A percentile compares a stretch with the other conserved stretches of the same genome.
These are phyloP conservation scores for Periconia digitata DNA, from an alignment of 2,329 filamentous ascomycete genomes.

Conservation along the genomic window DNA sequence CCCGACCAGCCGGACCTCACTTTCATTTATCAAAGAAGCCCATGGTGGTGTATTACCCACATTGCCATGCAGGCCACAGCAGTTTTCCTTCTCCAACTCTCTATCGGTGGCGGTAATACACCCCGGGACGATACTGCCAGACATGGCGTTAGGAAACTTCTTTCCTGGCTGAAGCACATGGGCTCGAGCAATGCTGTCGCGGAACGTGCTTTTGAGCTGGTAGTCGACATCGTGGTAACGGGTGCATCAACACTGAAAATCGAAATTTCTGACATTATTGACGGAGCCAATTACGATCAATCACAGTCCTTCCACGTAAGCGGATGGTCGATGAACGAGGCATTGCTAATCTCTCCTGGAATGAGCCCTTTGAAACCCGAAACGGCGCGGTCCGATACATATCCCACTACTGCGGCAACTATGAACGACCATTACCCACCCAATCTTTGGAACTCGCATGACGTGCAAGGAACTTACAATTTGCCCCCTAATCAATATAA, in stretches of 20 bases:
- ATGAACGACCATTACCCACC: too few relatives aligned
- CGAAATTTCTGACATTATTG: neutral
- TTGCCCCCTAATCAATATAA: too few relatives aligned
- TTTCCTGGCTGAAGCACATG: constrained; percentile 35
- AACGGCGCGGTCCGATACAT: too few relatives aligned
- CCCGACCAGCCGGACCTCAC: constrained; percentile 27
- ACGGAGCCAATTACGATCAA: too few relatives aligned
- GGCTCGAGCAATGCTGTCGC: constrained; percentile 27
- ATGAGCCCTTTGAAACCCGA: too few relatives aligned
- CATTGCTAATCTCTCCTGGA: too few relatives aligned
- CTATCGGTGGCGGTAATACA: constrained; percentile 25
- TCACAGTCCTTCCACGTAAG: too few relatives aligned
- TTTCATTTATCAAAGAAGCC: constrained; percentile 21
- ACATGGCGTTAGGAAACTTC: constrained; percentile 25
- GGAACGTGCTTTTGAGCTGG: constrained; percentile 26
- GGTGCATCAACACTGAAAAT: neutral
- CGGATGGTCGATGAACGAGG: too few relatives aligned
- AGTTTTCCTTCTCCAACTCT: constrained; percentile 41
- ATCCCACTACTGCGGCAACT: too few relatives aligned
- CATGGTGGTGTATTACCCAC: constrained; percentile 45
- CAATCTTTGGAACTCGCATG: too few relatives aligned
- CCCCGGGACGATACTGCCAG: constrained; percentile 15
- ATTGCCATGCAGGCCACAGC: constrained; percentile 43
- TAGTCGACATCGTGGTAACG: constrained; percentile 9
- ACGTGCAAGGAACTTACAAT: too few relatives aligned